Conservation (phyloP, 148 eudicot species). For the Amaranthus hypochondriacus region DNA sequence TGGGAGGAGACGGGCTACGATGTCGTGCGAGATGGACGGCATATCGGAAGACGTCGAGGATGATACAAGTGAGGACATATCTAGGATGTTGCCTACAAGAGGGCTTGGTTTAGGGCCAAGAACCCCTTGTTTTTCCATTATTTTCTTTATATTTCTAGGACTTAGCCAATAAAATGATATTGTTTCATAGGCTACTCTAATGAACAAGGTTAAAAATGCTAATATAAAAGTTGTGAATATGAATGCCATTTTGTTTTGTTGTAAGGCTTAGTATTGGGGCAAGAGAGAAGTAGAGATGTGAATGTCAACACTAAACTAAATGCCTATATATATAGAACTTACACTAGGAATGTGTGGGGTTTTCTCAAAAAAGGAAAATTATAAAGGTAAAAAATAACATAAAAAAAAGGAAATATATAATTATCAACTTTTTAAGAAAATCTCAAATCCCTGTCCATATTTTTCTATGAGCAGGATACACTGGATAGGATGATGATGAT, state of each 20-base stretch:
- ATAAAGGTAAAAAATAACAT: background rate
- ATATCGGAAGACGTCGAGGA: conserved; percentile 63
- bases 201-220: conserved; percentile 25
- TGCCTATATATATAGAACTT: conserved; percentile 7
- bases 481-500: too few relatives aligned
- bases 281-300: background rate
- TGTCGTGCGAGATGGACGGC: conserved; percentile 49
- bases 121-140: conserved; percentile 72
- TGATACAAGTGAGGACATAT: conserved; percentile 53
- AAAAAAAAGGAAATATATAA: too few relatives aligned
- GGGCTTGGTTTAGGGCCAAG: conserved; percentile 70
- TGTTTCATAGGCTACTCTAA: conserved; percentile 39
- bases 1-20: conserved; percentile 73
- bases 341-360: background rate
- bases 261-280: background rate
- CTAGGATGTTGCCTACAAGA: conserved; percentile 60
- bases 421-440: too few relatives aligned
- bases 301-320: background rate
- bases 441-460: too few relatives aligned
- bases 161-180: conserved; percentile 56
- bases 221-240: conserved; percentile 21
- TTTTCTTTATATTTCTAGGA: conserved; percentile 65
- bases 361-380: background rate
- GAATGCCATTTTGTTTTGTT: conserved; percentile 14
- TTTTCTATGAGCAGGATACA: too few relatives aligned